Evolutionary conservation across 345 rosid species (phyloP), one percentile per base, ranked within the genome.

Genomic region (Pugionium cornutum): DNA sequence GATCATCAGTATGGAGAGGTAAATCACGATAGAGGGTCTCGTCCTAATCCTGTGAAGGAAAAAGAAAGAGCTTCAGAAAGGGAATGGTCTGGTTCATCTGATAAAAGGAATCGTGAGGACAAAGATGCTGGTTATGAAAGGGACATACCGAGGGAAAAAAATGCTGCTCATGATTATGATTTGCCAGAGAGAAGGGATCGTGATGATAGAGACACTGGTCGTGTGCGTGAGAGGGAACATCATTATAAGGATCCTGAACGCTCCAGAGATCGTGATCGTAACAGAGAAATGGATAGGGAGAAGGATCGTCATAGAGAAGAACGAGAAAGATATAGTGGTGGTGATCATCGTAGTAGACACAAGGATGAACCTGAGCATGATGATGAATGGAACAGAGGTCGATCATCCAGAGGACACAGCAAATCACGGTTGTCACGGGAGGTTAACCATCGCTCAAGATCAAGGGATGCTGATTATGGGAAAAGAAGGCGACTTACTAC

Each of bases 401-500:
- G 84, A 26, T 83, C 89, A 56, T 84, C 88, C 46, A 80, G 85
- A 70, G 77, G 87, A 41, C 87, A 78, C 68, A 83, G 80, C 76
- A 88, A 81, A 75, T 82, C 89, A 7, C 76, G 83, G 46, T 46
- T 82, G 47, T 75, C 83, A 52, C 82, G 83, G 47, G 89, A 83
- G 76, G 89, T 83, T 28, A 87, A 83, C 37, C 86, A 83, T 77
- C 85, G 82, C 43, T 81, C 88, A 30, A 80, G 84, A 62, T 86
- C 89, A 61, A 84, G 89, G 68, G 92, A 86, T 66, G 82, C 83
- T 75, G 89, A 88, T 70, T 86, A 86, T 84, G 89, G 87, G 50
- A 88, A 88, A 80, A 85, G 95, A 72, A 82, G 95, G 41, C 80
- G 89, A 50, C 86, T 83, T 56, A 75, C 83, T 5, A 76, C 84